Percentiles rank a stretch among this genome's conserved stretches.
These are phyloP conservation scores for Acanthochlamys bracteata DNA, from an alignment of 106 monocot genomes.

Conservation along the genomic window DNA sequence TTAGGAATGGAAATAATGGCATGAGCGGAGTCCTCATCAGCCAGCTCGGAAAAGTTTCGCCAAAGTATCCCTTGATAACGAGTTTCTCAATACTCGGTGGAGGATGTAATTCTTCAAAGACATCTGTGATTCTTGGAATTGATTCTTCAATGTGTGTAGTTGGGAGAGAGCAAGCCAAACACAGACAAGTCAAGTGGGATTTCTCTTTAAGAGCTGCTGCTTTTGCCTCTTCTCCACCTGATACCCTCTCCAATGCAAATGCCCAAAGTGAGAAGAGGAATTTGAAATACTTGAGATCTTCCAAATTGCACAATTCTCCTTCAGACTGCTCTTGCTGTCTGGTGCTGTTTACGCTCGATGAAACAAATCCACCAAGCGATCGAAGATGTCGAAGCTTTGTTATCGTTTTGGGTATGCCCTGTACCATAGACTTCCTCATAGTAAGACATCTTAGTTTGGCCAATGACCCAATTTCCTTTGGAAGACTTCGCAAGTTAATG, in stretches of 20 bases:
- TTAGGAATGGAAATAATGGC: background rate
- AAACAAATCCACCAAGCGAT: constrained; percentile 4
- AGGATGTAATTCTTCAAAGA: background rate
- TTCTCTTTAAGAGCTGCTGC: too few relatives aligned
- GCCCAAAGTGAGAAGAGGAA: background rate
- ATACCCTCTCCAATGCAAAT: constrained; percentile 11
- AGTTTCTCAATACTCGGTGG: background rate
- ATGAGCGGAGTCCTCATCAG: background rate
- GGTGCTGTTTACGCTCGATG: too few relatives aligned
- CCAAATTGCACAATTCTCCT: constrained; percentile 8
- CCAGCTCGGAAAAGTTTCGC: background rate
- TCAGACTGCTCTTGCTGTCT: background rate
- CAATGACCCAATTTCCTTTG: constrained; percentile 13
- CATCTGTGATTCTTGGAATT: too few relatives aligned
- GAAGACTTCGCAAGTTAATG: constrained; percentile 10
- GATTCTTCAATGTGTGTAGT: too few relatives aligned
- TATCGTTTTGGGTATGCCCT: constrained; percentile 15
- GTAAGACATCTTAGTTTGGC: constrained; percentile 14
- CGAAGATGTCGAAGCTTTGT: constrained; percentile 16
- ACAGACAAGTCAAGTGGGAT: too few relatives aligned
- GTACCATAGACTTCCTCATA: constrained; percentile 5
- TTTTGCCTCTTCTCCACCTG: too few relatives aligned
- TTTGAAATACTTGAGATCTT: background rate
- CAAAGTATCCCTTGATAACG: constrained; percentile 1
- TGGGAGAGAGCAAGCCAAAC: too few relatives aligned